phyloP scores from a whole-genome alignment of 495 filamentous ascomycete species.

The Trichoderma erinaceum region DNA sequence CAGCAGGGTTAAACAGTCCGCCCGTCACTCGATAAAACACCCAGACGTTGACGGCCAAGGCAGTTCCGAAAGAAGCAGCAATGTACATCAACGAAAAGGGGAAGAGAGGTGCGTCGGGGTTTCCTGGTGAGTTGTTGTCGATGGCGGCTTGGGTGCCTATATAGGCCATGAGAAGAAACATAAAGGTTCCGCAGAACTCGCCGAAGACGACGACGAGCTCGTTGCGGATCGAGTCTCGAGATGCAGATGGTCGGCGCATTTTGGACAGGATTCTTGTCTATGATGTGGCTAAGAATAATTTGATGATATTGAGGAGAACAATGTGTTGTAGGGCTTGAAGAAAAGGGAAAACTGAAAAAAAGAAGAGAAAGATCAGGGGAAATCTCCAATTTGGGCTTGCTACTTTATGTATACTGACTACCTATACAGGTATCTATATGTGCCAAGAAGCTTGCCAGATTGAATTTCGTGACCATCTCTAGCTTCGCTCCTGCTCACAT shows the following conservation, averaged over 20 bases:
- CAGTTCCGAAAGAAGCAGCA: conserved; percentile 57
- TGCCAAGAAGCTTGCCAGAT: no score
- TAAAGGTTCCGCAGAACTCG: conserved; percentile 61
- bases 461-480: no score
- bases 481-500: no score
- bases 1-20: conserved; percentile 20
- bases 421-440: no score
- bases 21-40: conserved; percentile 52
- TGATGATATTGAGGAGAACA: neutral
- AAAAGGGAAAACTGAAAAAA: neutral
- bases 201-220: conserved; percentile 50
- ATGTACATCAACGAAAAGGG: conserved; percentile 50
- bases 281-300: neutral
- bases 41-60: conserved; percentile 65
- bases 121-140: conserved; percentile 18
- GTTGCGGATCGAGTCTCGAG: conserved; percentile 18
- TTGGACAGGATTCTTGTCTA: neutral
- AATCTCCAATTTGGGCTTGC: neutral
- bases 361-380: no score
- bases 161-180: conserved; percentile 71
- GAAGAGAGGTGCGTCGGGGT: conserved; percentile 24
- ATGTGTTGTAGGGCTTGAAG: neutral
- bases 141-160: conserved; percentile 20
- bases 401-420: neutral
- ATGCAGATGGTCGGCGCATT: neutral